phyloP scores from a whole-genome alignment of 1,284 basidiomycete genomes.

The Heliocybe sulcata region DNA sequence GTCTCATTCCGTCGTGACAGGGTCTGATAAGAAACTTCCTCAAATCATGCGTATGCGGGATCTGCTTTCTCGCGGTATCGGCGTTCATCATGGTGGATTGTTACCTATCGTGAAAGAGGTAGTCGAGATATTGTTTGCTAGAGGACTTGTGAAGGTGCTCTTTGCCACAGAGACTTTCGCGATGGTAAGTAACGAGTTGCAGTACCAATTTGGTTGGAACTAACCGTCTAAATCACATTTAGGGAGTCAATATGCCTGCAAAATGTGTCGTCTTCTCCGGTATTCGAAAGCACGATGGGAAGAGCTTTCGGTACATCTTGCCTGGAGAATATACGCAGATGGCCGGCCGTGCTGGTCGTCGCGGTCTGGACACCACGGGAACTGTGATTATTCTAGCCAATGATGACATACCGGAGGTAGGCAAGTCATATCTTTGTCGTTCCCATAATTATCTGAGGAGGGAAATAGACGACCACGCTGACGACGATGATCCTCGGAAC shows the following conservation, averaged over 20 bases:
- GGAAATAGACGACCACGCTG: constrained; percentile 60
- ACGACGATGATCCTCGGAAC: constrained; percentile 91
- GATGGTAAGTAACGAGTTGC: constrained; percentile 57
- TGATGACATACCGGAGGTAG: constrained; percentile 83
- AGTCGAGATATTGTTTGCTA: constrained; percentile 94
- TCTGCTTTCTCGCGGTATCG: constrained; percentile 87
- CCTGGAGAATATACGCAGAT: constrained; percentile 98
- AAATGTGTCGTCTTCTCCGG: constrained; percentile 95
- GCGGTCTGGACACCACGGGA: constrained; percentile 92
- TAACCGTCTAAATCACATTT: constrained; percentile 5
- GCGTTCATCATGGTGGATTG: constrained; percentile 96
- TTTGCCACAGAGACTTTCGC: constrained; percentile 99
- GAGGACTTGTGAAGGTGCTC: constrained; percentile 93
- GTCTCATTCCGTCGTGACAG: constrained; percentile 31
- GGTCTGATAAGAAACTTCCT: constrained; percentile 88
- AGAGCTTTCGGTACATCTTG: constrained; percentile 83
- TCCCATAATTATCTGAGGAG: constrained; percentile 3
- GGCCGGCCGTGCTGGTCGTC: constrained; percentile 95
- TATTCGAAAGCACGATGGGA: constrained; percentile 95
- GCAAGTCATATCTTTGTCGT: constrained; percentile 11
- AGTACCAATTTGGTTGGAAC: neutral
- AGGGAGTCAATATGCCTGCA: constrained; percentile 99
- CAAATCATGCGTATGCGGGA: constrained; percentile 93
- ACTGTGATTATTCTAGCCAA: constrained; percentile 90
- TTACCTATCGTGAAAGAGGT: constrained; percentile 73